Base-by-base conservation (phyloP, 192 early-diverging fungal species). In the Spinellus fusiger region DNA sequence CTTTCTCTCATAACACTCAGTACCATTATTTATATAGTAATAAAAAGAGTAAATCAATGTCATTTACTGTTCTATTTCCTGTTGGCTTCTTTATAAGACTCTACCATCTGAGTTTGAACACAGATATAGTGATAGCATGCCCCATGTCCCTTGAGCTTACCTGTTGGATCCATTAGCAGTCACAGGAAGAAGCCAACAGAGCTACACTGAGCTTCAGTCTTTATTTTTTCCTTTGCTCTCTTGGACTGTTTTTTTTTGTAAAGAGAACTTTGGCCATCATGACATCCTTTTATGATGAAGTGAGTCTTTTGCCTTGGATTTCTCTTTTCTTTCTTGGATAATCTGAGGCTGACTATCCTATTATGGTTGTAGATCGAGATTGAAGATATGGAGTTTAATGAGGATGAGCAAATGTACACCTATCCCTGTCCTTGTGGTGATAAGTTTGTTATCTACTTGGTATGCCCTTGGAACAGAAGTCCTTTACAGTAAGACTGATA, bases 351-450 rank as follows among this genome's bases (percentile, higher is more conserved):
- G 27, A 2, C 23, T 56, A 25, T 57, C 23, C 33, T 52, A 34
- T 37, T 23, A 15, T 18, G 23, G 10, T 29, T 29, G 7, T 49
- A 73, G 62, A 49, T 69, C 55, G 66, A 75, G 31, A 70, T 69
- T 56, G 89, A 98, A 70, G 95, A 98, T 73, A 89, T 98, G 84
- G 91, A 92, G 54, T 98, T 87, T 69, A 88, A 94, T 62, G 88
- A 92, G 67, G 90, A 92, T 33, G 82, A 76, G 25, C 73, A 85
- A 56, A 77, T 83, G 12, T 98, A 93, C 79, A 82, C 80, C 50
- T 98, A 94, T 66, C 96, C 96, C 26, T 98, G 94, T 69, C 96
- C 96, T 2, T 98, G 96, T 76, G 96, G 96, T 12, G 96, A 98
- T 82, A 81, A 84, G 23, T 98, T 98, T 67, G 77, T 89, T 64